These are phyloP conservation scores for Pestalotiopsis sp. DNA, from an alignment of 2,329 filamentous ascomycete species.

Conservation along the genomic window DNA sequence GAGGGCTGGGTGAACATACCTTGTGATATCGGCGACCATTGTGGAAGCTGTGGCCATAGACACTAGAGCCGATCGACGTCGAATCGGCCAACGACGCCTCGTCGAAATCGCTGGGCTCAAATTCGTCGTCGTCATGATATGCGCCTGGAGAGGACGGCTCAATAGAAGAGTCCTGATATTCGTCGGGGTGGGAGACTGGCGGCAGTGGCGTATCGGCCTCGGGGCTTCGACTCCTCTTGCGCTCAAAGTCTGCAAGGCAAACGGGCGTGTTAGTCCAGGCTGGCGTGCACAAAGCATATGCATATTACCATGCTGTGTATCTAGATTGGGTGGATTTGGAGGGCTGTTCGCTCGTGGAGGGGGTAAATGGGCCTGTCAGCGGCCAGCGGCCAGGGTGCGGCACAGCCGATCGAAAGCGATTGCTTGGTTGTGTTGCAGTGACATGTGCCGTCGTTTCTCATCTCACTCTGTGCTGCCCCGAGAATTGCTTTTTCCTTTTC, in stretches of 20 bases:
- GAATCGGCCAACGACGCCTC: slow-evolving; percentile 25
- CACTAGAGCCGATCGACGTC: slow-evolving; percentile 29
- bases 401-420: not conserved
- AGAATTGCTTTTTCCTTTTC: not conserved
- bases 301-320: not conserved
- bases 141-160: slow-evolving; percentile 4
- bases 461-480: not conserved
- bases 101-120: slow-evolving; percentile 27
- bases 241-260: slow-evolving; percentile 3
- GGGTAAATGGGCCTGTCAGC: not conserved
- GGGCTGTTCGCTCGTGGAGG: not conserved
- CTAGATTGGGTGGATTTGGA: not conserved
- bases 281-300: not conserved
- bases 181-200: not conserved
- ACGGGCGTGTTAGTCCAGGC: not conserved
- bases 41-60: slow-evolving; percentile 34
- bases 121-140: slow-evolving; percentile 12
- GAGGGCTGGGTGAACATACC: not conserved
- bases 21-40: slow-evolving; percentile 39
- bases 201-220: not conserved
- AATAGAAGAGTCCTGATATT: not conserved
- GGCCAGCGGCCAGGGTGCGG: not conserved
- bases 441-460: not conserved
- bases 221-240: slow-evolving; percentile 9
- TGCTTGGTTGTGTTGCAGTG: not conserved